These are phyloP conservation scores for Pelargonium fulgidum DNA, from an alignment of 441 rosid species.

Conservation along the genomic window DNA sequence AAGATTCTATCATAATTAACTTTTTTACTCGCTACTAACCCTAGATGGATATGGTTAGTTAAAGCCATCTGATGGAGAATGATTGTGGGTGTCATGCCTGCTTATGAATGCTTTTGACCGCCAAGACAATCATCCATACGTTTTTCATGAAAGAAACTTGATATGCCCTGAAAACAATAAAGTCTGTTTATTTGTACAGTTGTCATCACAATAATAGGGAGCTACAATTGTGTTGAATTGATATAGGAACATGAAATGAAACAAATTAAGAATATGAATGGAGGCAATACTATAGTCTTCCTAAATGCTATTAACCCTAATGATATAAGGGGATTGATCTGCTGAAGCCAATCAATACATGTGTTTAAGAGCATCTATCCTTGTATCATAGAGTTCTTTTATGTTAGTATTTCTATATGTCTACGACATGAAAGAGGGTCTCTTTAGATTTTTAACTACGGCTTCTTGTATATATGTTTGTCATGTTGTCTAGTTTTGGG, in stretches of 20 bases:
- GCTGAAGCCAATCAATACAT: background rate
- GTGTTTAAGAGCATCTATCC: constrained; percentile 1
- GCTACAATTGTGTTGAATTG: background rate
- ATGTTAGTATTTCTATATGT: background rate
- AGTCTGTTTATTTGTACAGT: background rate
- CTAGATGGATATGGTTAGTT: background rate
- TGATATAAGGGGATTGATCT: constrained; percentile 3
- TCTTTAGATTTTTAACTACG: background rate
- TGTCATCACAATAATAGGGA: background rate
- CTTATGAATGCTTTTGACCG: background rate
- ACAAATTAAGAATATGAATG: too few relatives aligned
- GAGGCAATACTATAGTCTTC: too few relatives aligned
- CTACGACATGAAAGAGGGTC: background rate
- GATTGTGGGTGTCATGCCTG: background rate
- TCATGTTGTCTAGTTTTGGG: background rate
- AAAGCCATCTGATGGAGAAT: background rate
- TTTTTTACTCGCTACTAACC: background rate
- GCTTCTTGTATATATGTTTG: background rate
- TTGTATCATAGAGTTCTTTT: background rate
- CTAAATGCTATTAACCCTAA: background rate
- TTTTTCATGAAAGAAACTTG: background rate
- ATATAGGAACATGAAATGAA: background rate
- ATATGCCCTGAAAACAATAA: background rate
- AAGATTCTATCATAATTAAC: background rate
- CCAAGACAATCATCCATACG: background rate